Percentiles rank a stretch among this genome's conserved stretches.
Evolutionary conservation across 352 stramenopile species (phyloP).

Genomic region (Phytophthora megakarya): DNA sequence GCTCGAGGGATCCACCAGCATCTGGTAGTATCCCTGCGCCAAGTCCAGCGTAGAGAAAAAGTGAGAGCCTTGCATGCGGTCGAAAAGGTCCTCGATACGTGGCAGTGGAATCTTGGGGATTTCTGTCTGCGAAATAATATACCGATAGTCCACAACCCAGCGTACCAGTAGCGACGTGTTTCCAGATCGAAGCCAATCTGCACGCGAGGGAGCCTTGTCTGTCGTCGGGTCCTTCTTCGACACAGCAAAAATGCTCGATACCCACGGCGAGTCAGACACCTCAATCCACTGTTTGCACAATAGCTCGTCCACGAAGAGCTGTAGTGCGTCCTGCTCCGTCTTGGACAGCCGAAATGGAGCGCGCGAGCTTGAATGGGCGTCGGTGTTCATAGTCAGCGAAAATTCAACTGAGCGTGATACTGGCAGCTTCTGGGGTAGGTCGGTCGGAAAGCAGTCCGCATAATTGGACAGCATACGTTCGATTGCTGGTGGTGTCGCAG

Average conservation of each 20-base stretch:
- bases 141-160: slow-evolving; percentile 26
- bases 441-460: neutral
- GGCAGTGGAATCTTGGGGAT: slow-evolving; percentile 18
- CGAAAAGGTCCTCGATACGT: slow-evolving; percentile 24
- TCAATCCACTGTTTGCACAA: slow-evolving; percentile 24
- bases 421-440: slow-evolving; percentile 12
- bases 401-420: slow-evolving; percentile 7
- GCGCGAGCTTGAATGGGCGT: slow-evolving; percentile 5
- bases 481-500: neutral
- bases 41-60: slow-evolving; percentile 35
- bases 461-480: neutral
- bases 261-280: no score
- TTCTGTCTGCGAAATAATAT: slow-evolving; percentile 19
- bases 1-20: slow-evolving; percentile 6
- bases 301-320: slow-evolving; percentile 15
- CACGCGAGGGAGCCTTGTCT: neutral
- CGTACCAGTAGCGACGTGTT: slow-evolving; percentile 6
- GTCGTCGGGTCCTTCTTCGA: slow-evolving; percentile 14
- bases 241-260: slow-evolving; percentile 28
- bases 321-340: slow-evolving; percentile 11
- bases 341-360: slow-evolving; percentile 17
- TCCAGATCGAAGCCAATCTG: slow-evolving; percentile 8
- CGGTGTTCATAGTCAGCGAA: slow-evolving; percentile 13
- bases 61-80: neutral
- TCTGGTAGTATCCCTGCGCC: slow-evolving; percentile 42